These are phyloP conservation scores for Dactylellina cionopaga DNA, from an alignment of 2,329 filamentous ascomycete species.

Conservation along the genomic window DNA sequence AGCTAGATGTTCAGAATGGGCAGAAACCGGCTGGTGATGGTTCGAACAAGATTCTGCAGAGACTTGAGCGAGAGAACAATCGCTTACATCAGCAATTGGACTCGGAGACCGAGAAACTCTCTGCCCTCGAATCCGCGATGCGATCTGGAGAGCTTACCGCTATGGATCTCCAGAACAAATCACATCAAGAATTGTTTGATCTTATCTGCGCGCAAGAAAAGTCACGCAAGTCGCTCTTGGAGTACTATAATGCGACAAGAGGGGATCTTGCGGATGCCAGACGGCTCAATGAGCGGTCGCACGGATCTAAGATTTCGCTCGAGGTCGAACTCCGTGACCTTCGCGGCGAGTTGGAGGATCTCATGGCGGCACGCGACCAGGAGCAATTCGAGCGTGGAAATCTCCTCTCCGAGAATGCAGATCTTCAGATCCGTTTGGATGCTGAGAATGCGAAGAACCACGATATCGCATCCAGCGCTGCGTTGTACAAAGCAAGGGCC, in stretches of 20 bases:
- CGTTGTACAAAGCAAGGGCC: slow-evolving; percentile 87
- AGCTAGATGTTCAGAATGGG: slow-evolving; percentile 69
- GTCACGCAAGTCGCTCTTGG: slow-evolving; percentile 80
- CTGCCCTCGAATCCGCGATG: slow-evolving; percentile 84
- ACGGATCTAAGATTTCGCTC: slow-evolving; percentile 78
- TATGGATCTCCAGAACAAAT: slow-evolving; percentile 89
- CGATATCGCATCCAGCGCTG: slow-evolving; percentile 84
- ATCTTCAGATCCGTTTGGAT: slow-evolving; percentile 91
- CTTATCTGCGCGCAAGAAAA: slow-evolving; percentile 93
- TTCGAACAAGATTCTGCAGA: slow-evolving; percentile 82
- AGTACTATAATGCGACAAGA: slow-evolving; percentile 85
- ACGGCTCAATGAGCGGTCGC: slow-evolving; percentile 84
- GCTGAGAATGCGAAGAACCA: slow-evolving; percentile 84
- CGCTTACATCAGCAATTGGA: slow-evolving; percentile 93
- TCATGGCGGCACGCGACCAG: slow-evolving; percentile 80
- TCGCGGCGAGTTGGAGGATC: slow-evolving; percentile 83
- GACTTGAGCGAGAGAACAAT: slow-evolving; percentile 90
- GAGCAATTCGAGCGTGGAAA: slow-evolving; percentile 88
- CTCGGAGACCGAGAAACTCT: slow-evolving; percentile 91
- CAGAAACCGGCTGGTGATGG: slow-evolving; percentile 72
- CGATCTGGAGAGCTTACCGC: slow-evolving; percentile 86
- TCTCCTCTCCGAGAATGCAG: slow-evolving; percentile 88
- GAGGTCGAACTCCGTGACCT: slow-evolving; percentile 89
- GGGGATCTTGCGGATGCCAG: slow-evolving; percentile 88
- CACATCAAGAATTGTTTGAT: slow-evolving; percentile 92